These are phyloP conservation scores for Xylaria sp. DNA, from an alignment of 2,329 filamentous ascomycete genomes.

Conservation along the genomic window DNA sequence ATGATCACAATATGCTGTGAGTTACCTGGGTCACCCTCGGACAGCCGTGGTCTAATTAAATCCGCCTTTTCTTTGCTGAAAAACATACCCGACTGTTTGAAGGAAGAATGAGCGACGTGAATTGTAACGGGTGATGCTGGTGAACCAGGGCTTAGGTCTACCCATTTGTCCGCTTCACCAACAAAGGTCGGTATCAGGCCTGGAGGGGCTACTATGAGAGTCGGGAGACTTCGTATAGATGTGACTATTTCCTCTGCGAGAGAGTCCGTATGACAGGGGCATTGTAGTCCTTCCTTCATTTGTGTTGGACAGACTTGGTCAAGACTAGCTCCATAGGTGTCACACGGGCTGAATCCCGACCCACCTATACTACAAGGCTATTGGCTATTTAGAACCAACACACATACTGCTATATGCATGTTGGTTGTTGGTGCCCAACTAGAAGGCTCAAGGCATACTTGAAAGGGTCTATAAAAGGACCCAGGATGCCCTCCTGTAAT, in stretches of 20 bases:
- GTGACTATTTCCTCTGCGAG: neutral
- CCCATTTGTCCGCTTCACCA: neutral
- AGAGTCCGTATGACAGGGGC: neutral
- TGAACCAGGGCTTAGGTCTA: neutral
- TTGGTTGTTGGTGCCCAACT: too few relatives aligned
- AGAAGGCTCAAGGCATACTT: too few relatives aligned
- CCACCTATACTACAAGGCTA: too few relatives aligned
- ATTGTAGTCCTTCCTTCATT: neutral
- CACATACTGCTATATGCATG: too few relatives aligned
- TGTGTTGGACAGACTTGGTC: neutral
- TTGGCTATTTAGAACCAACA: too few relatives aligned
- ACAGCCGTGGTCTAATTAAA: too few relatives aligned
- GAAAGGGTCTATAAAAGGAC: too few relatives aligned
- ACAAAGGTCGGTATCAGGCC: neutral
- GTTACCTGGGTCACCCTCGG: too few relatives aligned
- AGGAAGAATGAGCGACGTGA: neutral
- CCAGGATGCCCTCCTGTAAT: too few relatives aligned
- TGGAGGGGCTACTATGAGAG: neutral
- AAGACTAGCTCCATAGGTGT: too few relatives aligned
- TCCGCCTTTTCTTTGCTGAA: neutral
- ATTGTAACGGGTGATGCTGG: neutral
- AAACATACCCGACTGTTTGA: neutral
- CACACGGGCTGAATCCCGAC: too few relatives aligned
- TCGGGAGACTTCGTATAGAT: neutral
- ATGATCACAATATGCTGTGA: slow-evolving; percentile 3